Base-by-base conservation (phyloP, 176 grass and related monocot species). In the Rhynchospora breviuscula region DNA sequence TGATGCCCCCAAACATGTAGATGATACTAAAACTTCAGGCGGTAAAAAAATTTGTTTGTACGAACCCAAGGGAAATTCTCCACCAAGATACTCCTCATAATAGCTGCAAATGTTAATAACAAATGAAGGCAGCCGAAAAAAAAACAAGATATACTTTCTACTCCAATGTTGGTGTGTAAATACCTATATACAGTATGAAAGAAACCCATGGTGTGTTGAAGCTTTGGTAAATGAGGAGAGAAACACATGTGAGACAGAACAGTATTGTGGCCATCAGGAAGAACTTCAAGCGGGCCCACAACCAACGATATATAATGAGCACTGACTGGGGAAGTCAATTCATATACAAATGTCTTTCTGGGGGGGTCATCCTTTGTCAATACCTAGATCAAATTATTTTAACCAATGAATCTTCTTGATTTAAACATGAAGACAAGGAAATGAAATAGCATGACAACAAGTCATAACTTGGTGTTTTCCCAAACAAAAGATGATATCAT, bases 21-120 rank as follows among this genome's bases (percentile, higher is more conserved):
- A 86, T 8, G 87, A 91, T 67, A 93, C 67, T 78, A 89, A 78
- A 74, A 93, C 83, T 86, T 98, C 96, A 80, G 92, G 71, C 56
- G 92, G 96, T 84, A 98, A 84, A 83, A 98, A 98, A 57, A 95
- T 86, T 67, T 95, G 93, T 58, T 98, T 98, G 86, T 93, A 98
- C 40, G 88, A 91, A 78, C 93, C 96, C 80, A 98, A 93, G 61
- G 96, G 96, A 91, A 95, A 98, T 48, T 81, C 18, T 74, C 81
- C 75, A 60, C 88, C 88, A 81, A 98, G 96, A 84, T 95, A 98
- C 83, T 98, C 91, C 90, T 98, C 93, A 33, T 95, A 98, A 86
- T 89, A 81, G 65, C 96, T 98, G 86, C 78, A 90, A 40, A 84
- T 85, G 85, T 3, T 59, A 62, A 91, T 49, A 89, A 56, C n/a